These are phyloP conservation scores for Epichloe amarillans DNA, from an alignment of 2,329 filamentous ascomycete species.

Conservation along the genomic window DNA sequence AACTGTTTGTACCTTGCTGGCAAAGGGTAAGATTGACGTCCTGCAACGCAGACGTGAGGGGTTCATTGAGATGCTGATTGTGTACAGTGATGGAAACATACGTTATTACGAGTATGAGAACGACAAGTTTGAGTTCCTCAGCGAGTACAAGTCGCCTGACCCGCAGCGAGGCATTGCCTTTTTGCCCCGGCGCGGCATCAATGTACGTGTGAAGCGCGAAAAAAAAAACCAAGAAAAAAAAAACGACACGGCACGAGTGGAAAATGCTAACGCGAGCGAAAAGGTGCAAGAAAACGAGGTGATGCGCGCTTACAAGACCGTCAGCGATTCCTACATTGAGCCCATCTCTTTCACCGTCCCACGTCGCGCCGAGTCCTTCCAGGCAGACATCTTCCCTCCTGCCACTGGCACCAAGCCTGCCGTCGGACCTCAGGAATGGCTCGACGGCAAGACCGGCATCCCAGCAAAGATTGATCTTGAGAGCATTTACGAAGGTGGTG, in stretches of 20 bases:
- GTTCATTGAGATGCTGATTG: conserved; percentile 6
- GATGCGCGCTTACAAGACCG: conserved; percentile 92
- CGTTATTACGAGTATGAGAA: conserved; percentile 98
- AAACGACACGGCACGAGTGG: background rate
- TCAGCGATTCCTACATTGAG: conserved; percentile 88
- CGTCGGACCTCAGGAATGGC: conserved; percentile 70
- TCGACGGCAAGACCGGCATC: conserved; percentile 68
- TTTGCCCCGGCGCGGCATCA: conserved; percentile 86
- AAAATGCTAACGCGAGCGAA: conserved; percentile 10
- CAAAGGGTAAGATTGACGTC: conserved; percentile 60
- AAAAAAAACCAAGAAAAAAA: background rate
- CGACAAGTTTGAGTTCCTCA: conserved; percentile 95
- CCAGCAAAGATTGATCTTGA: conserved; percentile 91
- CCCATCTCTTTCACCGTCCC: conserved; percentile 97
- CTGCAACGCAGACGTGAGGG: background rate
- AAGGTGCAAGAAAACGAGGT: conserved; percentile 90
- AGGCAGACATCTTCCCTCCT: conserved; percentile 92
- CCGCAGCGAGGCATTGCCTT: conserved; percentile 93
- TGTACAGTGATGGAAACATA: conserved; percentile 80
- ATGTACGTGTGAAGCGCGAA: conserved; percentile 37
- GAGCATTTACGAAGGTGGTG: conserved; percentile 75
- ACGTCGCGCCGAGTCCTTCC: conserved; percentile 83
- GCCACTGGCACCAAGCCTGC: conserved; percentile 68
- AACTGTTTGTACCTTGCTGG: conserved; percentile 93
- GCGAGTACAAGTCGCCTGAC: conserved; percentile 93